Evolutionary conservation across 257 asterid genomes (phyloP).

Genomic region (Marsdenia floribunda): DNA sequence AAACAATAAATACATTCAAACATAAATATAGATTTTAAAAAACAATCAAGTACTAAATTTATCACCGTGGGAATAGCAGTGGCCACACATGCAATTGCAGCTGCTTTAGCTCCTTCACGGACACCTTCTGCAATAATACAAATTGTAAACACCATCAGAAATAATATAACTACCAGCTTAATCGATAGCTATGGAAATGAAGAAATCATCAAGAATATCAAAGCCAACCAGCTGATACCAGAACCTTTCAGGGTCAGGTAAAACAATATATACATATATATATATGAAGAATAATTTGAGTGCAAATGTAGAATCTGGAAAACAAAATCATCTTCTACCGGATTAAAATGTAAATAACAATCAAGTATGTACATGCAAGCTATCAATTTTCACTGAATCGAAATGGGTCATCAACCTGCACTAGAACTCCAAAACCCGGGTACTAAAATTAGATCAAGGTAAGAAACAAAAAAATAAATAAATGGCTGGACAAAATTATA

Average conservation of each 20-base stretch:
- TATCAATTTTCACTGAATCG: not conserved
- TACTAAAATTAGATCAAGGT: not conserved
- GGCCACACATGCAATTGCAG: conserved; percentile 57
- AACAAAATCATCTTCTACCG: not conserved
- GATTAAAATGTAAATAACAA: not conserved
- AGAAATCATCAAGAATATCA: not conserved
- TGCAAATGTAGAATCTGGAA: not conserved
- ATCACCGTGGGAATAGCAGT: conserved; percentile 61
- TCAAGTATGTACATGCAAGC: not conserved
- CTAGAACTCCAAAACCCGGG: not conserved
- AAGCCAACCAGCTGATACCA: not conserved
- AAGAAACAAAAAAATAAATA: not conserved
- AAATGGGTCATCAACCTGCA: not conserved
- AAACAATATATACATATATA: too few relatives aligned
- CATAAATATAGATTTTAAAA: not conserved
- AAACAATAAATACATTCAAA: not conserved
- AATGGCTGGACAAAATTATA: not conserved
- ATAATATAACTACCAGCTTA: not conserved
- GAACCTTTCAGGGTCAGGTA: not conserved
- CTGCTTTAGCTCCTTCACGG: conserved; percentile 64
- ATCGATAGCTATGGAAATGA: not conserved
- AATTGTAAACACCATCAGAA: conserved; percentile 5
- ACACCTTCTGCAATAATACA: conserved; percentile 51
- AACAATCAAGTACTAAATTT: conserved; percentile 6
- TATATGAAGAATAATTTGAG: not conserved